A percentile compares a stretch with the other conserved stretches of the same genome.
phyloP scores from a whole-genome alignment of 352 stramenopile genomes.

The Thalassiosira pacifica region DNA sequence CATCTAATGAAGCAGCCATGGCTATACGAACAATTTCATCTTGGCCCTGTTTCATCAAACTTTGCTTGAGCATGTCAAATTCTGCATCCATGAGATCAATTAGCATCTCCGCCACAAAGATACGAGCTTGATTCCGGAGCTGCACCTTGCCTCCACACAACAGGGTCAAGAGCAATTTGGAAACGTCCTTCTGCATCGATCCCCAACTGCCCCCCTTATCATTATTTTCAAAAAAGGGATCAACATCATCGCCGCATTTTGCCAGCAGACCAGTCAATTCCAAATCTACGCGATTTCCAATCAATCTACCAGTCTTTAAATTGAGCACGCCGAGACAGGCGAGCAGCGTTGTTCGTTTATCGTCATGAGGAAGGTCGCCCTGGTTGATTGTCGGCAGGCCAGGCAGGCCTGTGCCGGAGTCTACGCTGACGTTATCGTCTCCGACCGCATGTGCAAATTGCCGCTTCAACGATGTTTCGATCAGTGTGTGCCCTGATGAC shows the following conservation, averaged over 20 bases:
- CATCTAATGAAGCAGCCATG: constrained; percentile 43
- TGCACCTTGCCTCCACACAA: constrained; percentile 34
- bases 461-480: constrained; percentile 42
- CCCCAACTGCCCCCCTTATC: background rate
- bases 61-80: constrained; percentile 7
- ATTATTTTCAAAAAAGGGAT: constrained; percentile 8
- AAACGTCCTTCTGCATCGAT: constrained; percentile 6
- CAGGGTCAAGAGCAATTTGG: constrained; percentile 41
- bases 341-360: constrained; percentile 37
- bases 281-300: constrained; percentile 36
- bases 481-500: constrained; percentile 20
- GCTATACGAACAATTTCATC: constrained; percentile 19
- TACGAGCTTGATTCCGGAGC: constrained; percentile 21
- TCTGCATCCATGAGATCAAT: constrained; percentile 53
- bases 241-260: background rate
- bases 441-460: constrained; percentile 13
- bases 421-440: constrained; percentile 2
- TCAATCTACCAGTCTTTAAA: constrained; percentile 39
- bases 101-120: constrained; percentile 49
- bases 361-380: constrained; percentile 5
- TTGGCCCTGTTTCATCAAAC: background rate
- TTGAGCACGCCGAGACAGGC: constrained; percentile 42
- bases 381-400: background rate
- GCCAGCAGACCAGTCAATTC: constrained; percentile 43
- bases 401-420: background rate